Conservation (phyloP, 192 early-diverging fungal species). For the Paraglomus brasilianum region DNA sequence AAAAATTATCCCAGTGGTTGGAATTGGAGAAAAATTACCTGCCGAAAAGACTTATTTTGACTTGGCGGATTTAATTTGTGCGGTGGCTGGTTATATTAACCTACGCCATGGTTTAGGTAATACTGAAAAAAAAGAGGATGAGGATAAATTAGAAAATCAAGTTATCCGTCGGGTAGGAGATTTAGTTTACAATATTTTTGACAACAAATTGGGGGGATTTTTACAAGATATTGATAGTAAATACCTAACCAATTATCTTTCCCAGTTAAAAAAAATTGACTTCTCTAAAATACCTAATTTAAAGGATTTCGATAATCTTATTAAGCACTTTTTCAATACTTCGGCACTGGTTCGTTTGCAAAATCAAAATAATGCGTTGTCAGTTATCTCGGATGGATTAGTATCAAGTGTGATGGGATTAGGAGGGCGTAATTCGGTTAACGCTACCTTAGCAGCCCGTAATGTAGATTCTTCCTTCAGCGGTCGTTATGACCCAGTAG, state of each 20-base stretch:
- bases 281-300: conserved; percentile 15
- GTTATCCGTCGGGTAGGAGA: neutral
- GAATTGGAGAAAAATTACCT: neutral
- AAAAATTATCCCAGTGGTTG: neutral
- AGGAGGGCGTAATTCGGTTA: conserved; percentile 11
- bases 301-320: conserved; percentile 3
- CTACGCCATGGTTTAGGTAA: conserved; percentile 9
- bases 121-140: conserved; percentile 4
- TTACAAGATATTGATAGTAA: conserved; percentile 11
- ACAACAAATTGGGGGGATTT: conserved; percentile 11
- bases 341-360: conserved; percentile 7
- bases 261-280: conserved; percentile 18
- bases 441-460: neutral
- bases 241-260: conserved; percentile 2
- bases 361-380: conserved; percentile 22
- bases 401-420: conserved; percentile 12
- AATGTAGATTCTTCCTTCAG: conserved; percentile 10
- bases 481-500: conserved; percentile 16
- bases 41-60: conserved; percentile 23
- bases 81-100: neutral
- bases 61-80: conserved; percentile 7
- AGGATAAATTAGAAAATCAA: conserved; percentile 29
- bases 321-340: conserved; percentile 15
- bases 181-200: conserved; percentile 15
- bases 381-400: neutral